These are phyloP conservation scores for Pyrenula massariospora DNA, from an alignment of 495 filamentous ascomycete species.

Conservation along the genomic window DNA sequence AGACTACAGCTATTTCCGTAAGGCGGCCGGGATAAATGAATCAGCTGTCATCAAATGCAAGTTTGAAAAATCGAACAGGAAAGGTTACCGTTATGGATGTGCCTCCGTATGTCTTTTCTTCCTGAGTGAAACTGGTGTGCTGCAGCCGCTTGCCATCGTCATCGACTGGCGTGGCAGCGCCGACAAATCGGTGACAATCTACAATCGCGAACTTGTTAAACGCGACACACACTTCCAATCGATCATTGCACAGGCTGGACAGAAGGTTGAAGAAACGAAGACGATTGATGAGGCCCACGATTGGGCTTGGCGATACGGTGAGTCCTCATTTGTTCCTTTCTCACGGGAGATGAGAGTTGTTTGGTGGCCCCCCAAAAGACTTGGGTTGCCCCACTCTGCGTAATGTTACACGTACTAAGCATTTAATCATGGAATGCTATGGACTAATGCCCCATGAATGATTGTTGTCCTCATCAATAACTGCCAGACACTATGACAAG, in stretches of 20 bases:
- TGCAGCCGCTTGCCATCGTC: constrained; percentile 35
- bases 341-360: no score
- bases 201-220: constrained; percentile 21
- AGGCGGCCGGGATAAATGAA: constrained; percentile 10
- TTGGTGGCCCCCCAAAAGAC: no score
- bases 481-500: no score
- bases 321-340: no score
- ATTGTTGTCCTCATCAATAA: no score
- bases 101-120: constrained; percentile 34
- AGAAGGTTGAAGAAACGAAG: not conserved
- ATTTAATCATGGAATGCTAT: no score
- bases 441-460: no score
- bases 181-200: constrained; percentile 30
- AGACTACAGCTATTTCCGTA: constrained; percentile 35
- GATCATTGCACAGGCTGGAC: not conserved
- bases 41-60: constrained; percentile 7
- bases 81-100: constrained; percentile 8
- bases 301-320: constrained; percentile 36
- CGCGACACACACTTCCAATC: constrained; percentile 7
- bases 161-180: constrained; percentile 28
- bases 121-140: constrained; percentile 25
- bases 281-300: constrained; percentile 23
- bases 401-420: no score
- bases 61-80: not conserved
- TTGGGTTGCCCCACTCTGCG: no score